Base-by-base conservation (phyloP, 1,284 basidiomycete genomes). In the Pyrrhoderma noxium region DNA sequence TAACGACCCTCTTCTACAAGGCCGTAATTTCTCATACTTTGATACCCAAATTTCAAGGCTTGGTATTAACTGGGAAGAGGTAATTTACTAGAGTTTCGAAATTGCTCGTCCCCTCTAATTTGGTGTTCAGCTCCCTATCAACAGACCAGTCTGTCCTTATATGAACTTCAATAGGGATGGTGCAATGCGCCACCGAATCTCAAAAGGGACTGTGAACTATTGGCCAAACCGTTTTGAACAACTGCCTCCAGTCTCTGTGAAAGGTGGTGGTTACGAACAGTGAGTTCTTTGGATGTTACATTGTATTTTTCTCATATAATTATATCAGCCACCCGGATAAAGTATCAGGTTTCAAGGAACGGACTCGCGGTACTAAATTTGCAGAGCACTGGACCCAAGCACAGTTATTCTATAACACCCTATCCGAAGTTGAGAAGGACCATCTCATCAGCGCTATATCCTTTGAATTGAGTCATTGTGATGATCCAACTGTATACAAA, bases 1-100 rank as follows among this genome's bases (percentile, higher is more conserved):
- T 56, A 79, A 87, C 60, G 89, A 92, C 61, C 89, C 89, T 2
- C 70, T 93, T 18, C 71, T 93, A n/a, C 85, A 89, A 67, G 82
- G 84, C 14, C 74, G 90, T 39, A 89, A 89, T 67, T 92, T 92
- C 67, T 85, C 81, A 0, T 93, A 91, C 67, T 80, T 84, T 57
- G 88, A 90, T 64, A 91, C 88, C 0, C 86, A 89, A 61, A 72
- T 89, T 44, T 74, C 78, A 1, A 76, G 88, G 27, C 67, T 91
- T 3, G 90, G 90, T 16, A 67, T 86, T 2, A 86, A 86, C 58
- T 86, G 80, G 73, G 71, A 84, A 62, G 75, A 80, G 66, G 77
- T 77, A n/a, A n/a, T n/a, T n/a, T n/a, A 44, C n/a, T 64, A 8
- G 7, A 5, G n/a, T 40, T 59, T 36, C 13, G 18, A 34, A 23